Evolutionary conservation across 306 rosid species (phyloP), one percentile per base, ranked within the genome.

Genomic region (Phaseolus lunatus): DNA sequence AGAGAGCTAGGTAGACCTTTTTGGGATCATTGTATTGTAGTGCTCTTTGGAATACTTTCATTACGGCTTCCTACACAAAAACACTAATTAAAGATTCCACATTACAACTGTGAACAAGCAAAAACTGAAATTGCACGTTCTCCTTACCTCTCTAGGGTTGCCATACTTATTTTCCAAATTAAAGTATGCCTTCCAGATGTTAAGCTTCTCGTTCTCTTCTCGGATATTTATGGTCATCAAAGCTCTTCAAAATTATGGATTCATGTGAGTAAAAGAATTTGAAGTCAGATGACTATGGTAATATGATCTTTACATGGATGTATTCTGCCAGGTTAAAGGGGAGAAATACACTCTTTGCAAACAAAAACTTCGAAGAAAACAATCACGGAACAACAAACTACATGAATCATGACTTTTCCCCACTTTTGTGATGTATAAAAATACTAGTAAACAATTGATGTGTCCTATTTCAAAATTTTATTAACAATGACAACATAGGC

Each of bases 171-270:
- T 92, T 86, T 95, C 99, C 85, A 92, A 83, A 84, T 95, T 95
- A 69, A 95, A 88, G 82, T 89, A 95, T 63, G 97, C 97, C 86
- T 89, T 88, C 97, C 97, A 92, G 67, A 95, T 79, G 79, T 92
- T 95, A 74, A 90, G 91, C 86, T 95, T 95, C 89, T 95, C 99
- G 6, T 87, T 85, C 87, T 90, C 97, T 82, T 92, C 97, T 47
- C 97, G 92, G 16, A 92, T 33, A 78, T 90, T 95, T 79, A 95
- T 95, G 61, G 90, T 88, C 84, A 84, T 86, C 89, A 95, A 80
- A 81, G 99, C 97, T 92, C 97, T 94, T 75, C 69, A 77, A 39
- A 86, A 71, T 68, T 72, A 29, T 12, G 70, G 48, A 78, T 44
- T 45, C 57, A 64, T 41, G 19, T 12, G 54, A 84, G 64, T 56